Evolutionary conservation across 2,329 filamentous ascomycete genomes (phyloP).

Genomic region (Curvularia spicifera): DNA sequence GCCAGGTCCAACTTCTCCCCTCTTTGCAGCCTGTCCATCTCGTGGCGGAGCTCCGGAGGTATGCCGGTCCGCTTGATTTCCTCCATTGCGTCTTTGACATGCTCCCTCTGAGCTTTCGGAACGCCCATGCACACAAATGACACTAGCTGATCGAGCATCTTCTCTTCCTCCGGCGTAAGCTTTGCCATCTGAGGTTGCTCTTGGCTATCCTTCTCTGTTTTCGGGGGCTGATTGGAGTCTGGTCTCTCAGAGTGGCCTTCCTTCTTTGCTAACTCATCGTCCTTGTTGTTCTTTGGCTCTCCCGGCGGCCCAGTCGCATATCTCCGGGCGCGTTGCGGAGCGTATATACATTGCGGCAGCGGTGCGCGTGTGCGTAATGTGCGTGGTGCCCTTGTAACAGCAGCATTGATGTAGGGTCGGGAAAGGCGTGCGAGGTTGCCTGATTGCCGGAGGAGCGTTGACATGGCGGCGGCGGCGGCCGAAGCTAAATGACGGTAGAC

Average conservation of each 20-base stretch:
- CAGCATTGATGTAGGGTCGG: constrained; percentile 61
- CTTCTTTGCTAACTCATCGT: constrained; percentile 32
- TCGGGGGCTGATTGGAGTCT: constrained; percentile 42
- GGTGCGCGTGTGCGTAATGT: constrained; percentile 46
- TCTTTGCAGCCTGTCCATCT: constrained; percentile 63
- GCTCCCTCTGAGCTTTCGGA: constrained; percentile 66
- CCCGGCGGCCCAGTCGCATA: constrained; percentile 51
- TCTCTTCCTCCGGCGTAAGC: constrained; percentile 63
- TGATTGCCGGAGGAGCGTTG: constrained; percentile 69
- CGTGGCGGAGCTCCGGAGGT: constrained; percentile 69
- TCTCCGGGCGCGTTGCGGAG: constrained; percentile 52
- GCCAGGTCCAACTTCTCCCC: constrained; percentile 59
- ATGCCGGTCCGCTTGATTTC: constrained; percentile 72
- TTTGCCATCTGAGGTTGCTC: constrained; percentile 53
- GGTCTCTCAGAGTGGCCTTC: constrained; percentile 41
- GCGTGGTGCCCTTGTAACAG: constrained; percentile 54
- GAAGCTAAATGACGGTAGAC: constrained; percentile 32
- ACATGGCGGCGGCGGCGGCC: constrained; percentile 60
- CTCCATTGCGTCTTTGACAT: constrained; percentile 66
- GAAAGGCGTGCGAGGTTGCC: constrained; percentile 69
- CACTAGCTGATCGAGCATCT: constrained; percentile 65
- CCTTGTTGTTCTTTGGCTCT: constrained; percentile 42
- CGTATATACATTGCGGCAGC: constrained; percentile 52
- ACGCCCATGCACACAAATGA: constrained; percentile 63
- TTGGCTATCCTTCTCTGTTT: constrained; percentile 45